Conservation (phyloP, 1,284 basidiomycete species). For the Meira miltonrushii region DNA sequence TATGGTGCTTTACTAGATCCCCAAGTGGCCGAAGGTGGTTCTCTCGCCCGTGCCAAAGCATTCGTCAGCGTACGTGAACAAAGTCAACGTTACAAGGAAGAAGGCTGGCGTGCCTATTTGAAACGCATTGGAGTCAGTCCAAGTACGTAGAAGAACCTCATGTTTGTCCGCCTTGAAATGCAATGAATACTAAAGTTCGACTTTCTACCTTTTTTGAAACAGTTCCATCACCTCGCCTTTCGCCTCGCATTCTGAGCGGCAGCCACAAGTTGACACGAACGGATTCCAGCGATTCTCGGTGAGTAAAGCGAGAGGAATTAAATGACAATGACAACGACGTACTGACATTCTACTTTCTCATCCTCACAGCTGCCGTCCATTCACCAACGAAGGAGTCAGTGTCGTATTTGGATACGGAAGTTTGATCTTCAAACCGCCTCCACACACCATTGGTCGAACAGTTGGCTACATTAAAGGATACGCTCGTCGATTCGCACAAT, state of each 20-base stretch:
- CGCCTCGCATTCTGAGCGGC: too few species aligned
- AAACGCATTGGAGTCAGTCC: conserved; percentile 50
- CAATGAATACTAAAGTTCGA: background rate
- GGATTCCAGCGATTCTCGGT: background rate
- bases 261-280: too few species aligned
- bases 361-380: conserved; percentile 1
- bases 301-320: background rate
- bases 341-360: background rate
- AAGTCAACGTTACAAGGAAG: conserved; percentile 74
- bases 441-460: conserved; percentile 44
- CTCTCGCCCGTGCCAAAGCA: conserved; percentile 57
- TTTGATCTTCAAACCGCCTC: conserved; percentile 51
- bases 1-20: conserved; percentile 61
- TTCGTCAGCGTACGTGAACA: conserved; percentile 61
- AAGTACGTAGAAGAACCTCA: conserved; percentile 8
- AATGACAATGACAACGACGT: background rate
- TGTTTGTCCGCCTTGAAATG: background rate
- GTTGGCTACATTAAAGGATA: conserved; percentile 80
- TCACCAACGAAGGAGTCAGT: background rate
- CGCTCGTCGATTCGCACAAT: conserved; percentile 76
- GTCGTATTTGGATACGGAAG: conserved; percentile 45
- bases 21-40: conserved; percentile 56
- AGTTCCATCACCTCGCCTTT: too few species aligned
- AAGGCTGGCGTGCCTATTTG: conserved; percentile 88
- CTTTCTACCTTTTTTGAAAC: too few species aligned